phyloP scores from a whole-genome alignment of 768 basidiomycete species.

The Coprinopsis marcescibilis region DNA sequence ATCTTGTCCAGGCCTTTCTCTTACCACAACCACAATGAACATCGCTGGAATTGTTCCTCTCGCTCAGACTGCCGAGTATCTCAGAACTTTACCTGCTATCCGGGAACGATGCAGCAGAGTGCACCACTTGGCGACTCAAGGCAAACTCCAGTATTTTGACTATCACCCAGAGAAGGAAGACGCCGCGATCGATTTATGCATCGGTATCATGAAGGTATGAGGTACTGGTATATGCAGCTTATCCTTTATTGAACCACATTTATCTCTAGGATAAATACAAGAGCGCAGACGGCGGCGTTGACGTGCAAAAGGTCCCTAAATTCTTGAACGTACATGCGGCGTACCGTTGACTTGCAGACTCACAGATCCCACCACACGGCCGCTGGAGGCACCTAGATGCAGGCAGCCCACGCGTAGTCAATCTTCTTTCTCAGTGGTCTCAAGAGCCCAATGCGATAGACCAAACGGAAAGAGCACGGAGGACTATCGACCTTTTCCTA shows the following conservation, averaged over 20 bases:
- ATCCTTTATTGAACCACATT: slow-evolving; percentile 6
- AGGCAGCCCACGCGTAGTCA: slow-evolving; percentile 36
- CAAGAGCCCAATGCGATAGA: slow-evolving; percentile 35
- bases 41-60: slow-evolving; percentile 23
- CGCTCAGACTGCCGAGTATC: slow-evolving; percentile 52
- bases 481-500: slow-evolving; percentile 83
- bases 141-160: slow-evolving; percentile 78
- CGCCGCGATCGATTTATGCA: slow-evolving; percentile 68
- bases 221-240: neutral
- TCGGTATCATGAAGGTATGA: slow-evolving; percentile 70
- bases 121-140: slow-evolving; percentile 67
- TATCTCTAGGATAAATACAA: slow-evolving; percentile 64
- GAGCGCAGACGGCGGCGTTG: slow-evolving; percentile 32
- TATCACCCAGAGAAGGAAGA: slow-evolving; percentile 75
- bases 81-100: slow-evolving; percentile 85
- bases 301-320: neutral
- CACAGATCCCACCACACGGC: slow-evolving; percentile 79
- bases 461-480: slow-evolving; percentile 55
- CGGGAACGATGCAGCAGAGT: slow-evolving; percentile 79
- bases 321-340: neutral
- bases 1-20: neutral
- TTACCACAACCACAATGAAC: slow-evolving; percentile 22
- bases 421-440: slow-evolving; percentile 59
- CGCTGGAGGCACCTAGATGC: slow-evolving; percentile 87
- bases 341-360: neutral